These are phyloP conservation scores for Silene noctiflora DNA, from an alignment of 179 eudicot species.

Conservation along the genomic window DNA sequence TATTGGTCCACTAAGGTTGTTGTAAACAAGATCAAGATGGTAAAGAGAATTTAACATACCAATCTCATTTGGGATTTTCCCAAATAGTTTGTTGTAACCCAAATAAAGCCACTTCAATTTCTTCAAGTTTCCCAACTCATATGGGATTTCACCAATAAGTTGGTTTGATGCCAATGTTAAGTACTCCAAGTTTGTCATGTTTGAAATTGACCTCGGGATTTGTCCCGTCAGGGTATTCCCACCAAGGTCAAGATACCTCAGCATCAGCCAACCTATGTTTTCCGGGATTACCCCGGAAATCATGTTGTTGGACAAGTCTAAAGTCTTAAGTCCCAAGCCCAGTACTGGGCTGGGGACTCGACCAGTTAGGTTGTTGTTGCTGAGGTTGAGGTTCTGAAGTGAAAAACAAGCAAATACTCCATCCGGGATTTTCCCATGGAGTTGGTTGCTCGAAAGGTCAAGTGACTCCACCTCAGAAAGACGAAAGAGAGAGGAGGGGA, in stretches of 20 bases:
- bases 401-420: constrained; percentile 34
- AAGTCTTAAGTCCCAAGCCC: constrained; percentile 34
- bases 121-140: constrained; percentile 49
- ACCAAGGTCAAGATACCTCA: constrained; percentile 68
- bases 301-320: constrained; percentile 82
- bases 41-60: constrained; percentile 51
- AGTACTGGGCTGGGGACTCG: constrained; percentile 32
- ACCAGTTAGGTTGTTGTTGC: constrained; percentile 75
- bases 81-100: constrained; percentile 80
- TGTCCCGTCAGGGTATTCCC: constrained; percentile 61
- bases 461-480: constrained; percentile 41
- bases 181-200: constrained; percentile 44
- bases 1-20: constrained; percentile 66
- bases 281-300: constrained; percentile 55
- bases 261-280: constrained; percentile 35
- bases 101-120: constrained; percentile 62
- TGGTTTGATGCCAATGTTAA: constrained; percentile 78
- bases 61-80: constrained; percentile 57
- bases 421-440: constrained; percentile 48
- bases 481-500: constrained; percentile 46
- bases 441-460: constrained; percentile 60
- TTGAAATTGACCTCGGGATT: constrained; percentile 58
- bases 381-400: constrained; percentile 54
- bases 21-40: constrained; percentile 78
- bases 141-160: constrained; percentile 56